Percentiles rank a stretch among this genome's conserved stretches.
phyloP scores from a whole-genome alignment of 768 basidiomycete genomes.

The Phaffia tasmanica region DNA sequence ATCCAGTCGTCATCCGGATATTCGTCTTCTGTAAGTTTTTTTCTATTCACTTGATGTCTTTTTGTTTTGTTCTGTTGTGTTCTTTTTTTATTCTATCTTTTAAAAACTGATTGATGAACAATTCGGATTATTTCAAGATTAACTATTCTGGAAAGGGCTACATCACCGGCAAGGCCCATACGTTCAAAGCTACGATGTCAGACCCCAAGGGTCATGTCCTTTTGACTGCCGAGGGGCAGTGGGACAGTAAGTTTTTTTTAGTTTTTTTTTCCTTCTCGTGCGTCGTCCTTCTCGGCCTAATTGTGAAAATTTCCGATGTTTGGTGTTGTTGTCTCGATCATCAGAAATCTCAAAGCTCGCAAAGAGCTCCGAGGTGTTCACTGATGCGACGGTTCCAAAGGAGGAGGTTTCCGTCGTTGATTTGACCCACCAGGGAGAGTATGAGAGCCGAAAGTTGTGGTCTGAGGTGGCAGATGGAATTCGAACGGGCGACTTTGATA shows the following conservation, averaged over 20 bases:
- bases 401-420: conserved; percentile 60
- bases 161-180: conserved; percentile 83
- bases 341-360: conserved; percentile 35
- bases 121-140: neutral
- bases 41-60: conserved; percentile 26
- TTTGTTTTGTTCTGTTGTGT: conserved; percentile 29
- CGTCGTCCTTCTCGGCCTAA: neutral
- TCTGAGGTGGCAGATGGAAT: conserved; percentile 78
- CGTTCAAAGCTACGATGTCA: conserved; percentile 71
- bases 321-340: neutral
- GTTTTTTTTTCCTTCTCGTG: neutral
- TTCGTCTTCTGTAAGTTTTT: conserved; percentile 44
- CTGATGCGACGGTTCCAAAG: conserved; percentile 61
- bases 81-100: neutral
- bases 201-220: conserved; percentile 41
- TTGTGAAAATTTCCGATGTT: neutral
- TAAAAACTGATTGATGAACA: too few relatives aligned
- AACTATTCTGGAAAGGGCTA: conserved; percentile 45
- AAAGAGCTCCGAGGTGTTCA: conserved; percentile 48
- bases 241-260: conserved; percentile 48
- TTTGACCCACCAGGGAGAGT: conserved; percentile 53
- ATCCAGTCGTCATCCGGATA: conserved; percentile 61
- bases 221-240: conserved; percentile 60
- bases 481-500: conserved; percentile 77
- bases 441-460: conserved; percentile 83